phyloP scores from a whole-genome alignment of 495 filamentous ascomycete species.

The Penicillium herquei region DNA sequence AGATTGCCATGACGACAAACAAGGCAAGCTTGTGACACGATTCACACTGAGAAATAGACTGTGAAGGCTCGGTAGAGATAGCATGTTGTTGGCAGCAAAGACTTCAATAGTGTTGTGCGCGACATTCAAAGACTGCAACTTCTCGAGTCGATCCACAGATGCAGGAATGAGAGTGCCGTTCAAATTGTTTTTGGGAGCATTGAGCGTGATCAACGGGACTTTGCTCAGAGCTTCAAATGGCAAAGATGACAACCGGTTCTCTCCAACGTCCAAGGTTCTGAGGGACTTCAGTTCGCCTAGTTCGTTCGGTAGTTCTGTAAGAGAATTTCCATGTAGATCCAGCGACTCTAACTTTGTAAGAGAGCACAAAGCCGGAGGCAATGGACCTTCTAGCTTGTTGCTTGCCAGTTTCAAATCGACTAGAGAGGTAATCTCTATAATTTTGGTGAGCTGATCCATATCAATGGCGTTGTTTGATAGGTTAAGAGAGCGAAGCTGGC shows the following conservation, averaged over 20 bases:
- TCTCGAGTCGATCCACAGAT: slow-evolving; percentile 53
- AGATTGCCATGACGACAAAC: slow-evolving; percentile 66
- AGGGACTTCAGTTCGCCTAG: slow-evolving; percentile 63
- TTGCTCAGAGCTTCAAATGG: slow-evolving; percentile 65
- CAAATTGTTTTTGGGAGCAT: slow-evolving; percentile 77
- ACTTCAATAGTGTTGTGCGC: slow-evolving; percentile 69
- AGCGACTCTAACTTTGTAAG: slow-evolving; percentile 71
- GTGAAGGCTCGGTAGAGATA: slow-evolving; percentile 71
- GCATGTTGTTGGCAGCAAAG: slow-evolving; percentile 44
- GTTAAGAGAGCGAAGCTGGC: slow-evolving; percentile 75
- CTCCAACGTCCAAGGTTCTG: slow-evolving; percentile 70
- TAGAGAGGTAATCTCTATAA: slow-evolving; percentile 67
- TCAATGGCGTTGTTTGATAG: slow-evolving; percentile 79
- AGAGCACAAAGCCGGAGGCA: slow-evolving; percentile 56
- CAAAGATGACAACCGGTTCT: slow-evolving; percentile 69
- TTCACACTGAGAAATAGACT: slow-evolving; percentile 74
- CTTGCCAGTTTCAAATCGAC: slow-evolving; percentile 79
- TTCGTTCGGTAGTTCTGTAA: slow-evolving; percentile 72
- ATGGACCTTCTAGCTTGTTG: slow-evolving; percentile 66
- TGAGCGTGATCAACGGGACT: slow-evolving; percentile 71
- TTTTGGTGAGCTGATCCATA: slow-evolving; percentile 66
- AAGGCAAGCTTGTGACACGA: slow-evolving; percentile 66
- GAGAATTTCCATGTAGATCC: slow-evolving; percentile 76
- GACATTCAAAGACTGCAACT: slow-evolving; percentile 72
- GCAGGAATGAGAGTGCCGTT: slow-evolving; percentile 66